Conservation (phyloP, 2,329 filamentous ascomycete species). For the Cladobotryum mycophilum region DNA sequence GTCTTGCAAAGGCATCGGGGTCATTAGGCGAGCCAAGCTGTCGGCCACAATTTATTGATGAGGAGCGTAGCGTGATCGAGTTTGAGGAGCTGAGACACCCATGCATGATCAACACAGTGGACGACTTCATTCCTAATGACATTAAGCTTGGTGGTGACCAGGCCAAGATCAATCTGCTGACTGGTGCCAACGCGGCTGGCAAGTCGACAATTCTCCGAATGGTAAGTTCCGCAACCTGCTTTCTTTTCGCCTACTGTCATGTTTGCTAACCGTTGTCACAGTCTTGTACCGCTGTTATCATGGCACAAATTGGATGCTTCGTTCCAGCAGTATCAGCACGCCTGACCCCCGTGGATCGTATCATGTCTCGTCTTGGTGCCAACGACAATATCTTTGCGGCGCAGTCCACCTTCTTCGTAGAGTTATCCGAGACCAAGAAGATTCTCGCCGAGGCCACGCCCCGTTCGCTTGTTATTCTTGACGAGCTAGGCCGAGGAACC, state of each 20-base stretch:
- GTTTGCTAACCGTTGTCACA: conserved; percentile 31
- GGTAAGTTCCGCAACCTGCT: conserved; percentile 46
- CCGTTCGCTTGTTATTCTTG: conserved; percentile 89
- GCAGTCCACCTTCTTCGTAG: conserved; percentile 97
- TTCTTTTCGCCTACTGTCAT: neutral
- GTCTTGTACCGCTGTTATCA: conserved; percentile 93
- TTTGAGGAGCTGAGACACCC: conserved; percentile 91
- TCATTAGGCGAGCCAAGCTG: conserved; percentile 82
- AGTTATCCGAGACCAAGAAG: conserved; percentile 96
- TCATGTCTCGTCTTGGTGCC: conserved; percentile 96
- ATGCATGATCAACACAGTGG: conserved; percentile 83
- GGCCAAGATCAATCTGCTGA: conserved; percentile 83
- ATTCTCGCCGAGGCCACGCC: conserved; percentile 92
- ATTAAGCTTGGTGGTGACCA: conserved; percentile 75
- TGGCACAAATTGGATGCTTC: conserved; percentile 93
- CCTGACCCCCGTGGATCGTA: conserved; percentile 87
- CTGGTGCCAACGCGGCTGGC: conserved; percentile 92
- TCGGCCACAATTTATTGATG: conserved; percentile 79
- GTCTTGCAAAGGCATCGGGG: conserved; percentile 80
- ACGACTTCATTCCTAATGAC: conserved; percentile 95
- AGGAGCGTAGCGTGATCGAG: conserved; percentile 79
- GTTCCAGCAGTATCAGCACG: conserved; percentile 76
- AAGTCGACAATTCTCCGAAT: conserved; percentile 96
- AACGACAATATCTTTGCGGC: conserved; percentile 99
- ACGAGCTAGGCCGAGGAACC: conserved; percentile 91